phyloP scores from a whole-genome alignment of 257 asterid genomes.

The Scutellaria galericulata region DNA sequence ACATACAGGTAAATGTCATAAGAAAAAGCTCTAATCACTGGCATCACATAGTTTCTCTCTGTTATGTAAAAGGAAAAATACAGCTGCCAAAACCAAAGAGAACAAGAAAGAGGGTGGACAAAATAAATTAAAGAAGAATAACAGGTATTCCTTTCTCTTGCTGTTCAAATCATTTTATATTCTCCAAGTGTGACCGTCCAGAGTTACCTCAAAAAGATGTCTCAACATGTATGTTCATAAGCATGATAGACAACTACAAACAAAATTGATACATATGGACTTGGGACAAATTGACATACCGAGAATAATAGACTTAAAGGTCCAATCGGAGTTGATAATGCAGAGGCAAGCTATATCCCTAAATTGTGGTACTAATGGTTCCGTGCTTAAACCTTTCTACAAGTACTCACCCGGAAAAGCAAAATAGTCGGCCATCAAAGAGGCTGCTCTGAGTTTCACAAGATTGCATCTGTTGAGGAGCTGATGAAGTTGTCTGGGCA shows the following conservation, averaged over 20 bases:
- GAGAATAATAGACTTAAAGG: too few species aligned
- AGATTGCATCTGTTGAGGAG: constrained; percentile 46
- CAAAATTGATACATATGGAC: neutral
- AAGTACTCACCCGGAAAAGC: constrained; percentile 79
- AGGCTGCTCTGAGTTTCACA: constrained; percentile 60
- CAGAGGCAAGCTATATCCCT: too few species aligned
- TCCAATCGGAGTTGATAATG: neutral
- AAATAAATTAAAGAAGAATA: neutral
- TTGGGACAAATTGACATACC: neutral
- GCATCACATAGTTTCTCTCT: neutral
- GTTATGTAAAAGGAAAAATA: neutral
- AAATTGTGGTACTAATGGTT: constrained; percentile 6
- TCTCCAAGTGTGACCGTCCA: neutral
- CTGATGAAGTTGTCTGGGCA: constrained; percentile 49
- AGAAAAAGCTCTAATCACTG: neutral
- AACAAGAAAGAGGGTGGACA: neutral
- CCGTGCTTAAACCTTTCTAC: constrained; percentile 14
- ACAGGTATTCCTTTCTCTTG: neutral
- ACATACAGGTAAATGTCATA: neutral
- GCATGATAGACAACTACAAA: neutral
- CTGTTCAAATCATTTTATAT: neutral
- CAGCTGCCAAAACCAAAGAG: neutral
- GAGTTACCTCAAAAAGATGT: neutral
- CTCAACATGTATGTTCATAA: neutral
- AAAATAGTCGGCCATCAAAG: constrained; percentile 68